Evolutionary conservation across 2,329 filamentous ascomycete genomes (phyloP).

Genomic region (Aciculosporium take): DNA sequence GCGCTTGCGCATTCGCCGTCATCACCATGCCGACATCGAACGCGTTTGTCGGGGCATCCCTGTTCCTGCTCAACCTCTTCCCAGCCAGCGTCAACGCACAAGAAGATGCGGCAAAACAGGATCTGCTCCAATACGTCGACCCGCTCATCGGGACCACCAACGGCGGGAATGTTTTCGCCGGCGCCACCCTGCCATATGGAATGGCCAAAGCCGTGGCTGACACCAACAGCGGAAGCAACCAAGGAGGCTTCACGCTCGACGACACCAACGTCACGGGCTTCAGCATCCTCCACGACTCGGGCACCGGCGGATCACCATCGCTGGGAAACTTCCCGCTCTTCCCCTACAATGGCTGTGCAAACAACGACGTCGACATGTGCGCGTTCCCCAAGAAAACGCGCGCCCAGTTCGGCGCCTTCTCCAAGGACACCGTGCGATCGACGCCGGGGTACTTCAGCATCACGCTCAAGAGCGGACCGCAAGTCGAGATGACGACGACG

Average conservation of each 20-base stretch:
- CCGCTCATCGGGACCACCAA: constrained; percentile 22
- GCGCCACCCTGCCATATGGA: constrained; percentile 29
- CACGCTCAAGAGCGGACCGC: constrained; percentile 40
- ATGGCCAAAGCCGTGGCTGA: constrained; percentile 46
- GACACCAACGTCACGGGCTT: constrained; percentile 37
- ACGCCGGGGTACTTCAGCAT: constrained; percentile 53
- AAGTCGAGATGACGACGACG: constrained; percentile 52
- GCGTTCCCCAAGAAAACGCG: constrained; percentile 37
- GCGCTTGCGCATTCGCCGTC: too few relatives aligned
- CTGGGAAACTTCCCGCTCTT: constrained; percentile 64
- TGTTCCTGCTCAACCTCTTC: neutral
- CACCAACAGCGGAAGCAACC: constrained; percentile 28
- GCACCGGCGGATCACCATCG: constrained; percentile 44
- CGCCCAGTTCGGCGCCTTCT: constrained; percentile 28
- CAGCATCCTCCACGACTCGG: constrained; percentile 43
- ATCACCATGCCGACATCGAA: neutral
- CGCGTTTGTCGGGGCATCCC: neutral
- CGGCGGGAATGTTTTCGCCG: constrained; percentile 29
- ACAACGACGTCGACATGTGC: constrained; percentile 47
- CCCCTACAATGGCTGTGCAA: constrained; percentile 46
- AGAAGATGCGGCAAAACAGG: neutral
- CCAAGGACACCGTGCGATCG: constrained; percentile 37
- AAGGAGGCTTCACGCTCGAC: constrained; percentile 43
- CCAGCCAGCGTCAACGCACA: neutral
- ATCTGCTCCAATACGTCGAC: constrained; percentile 19